Percentiles rank a stretch among this genome's conserved stretches.
These are phyloP conservation scores for Selaginella tamariscina DNA, from an alignment of 75 land plant species.

Conservation along the genomic window DNA sequence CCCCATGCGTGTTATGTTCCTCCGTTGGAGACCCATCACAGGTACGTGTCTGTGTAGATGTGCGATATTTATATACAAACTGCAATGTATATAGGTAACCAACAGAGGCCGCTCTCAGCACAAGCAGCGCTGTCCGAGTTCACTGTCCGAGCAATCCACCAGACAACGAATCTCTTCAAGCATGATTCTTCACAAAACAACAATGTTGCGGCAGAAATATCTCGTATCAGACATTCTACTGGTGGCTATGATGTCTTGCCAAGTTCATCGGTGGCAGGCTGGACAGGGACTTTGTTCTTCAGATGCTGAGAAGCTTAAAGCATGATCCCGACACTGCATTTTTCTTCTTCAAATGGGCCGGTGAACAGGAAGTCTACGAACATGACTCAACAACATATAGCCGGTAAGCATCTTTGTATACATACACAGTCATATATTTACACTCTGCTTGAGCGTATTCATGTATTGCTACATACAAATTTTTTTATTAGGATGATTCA, in stretches of 20 bases:
- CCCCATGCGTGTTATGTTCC: background rate
- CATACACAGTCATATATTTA: no score
- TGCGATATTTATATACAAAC: no score
- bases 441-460: no score
- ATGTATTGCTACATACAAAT: no score
- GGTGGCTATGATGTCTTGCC: background rate
- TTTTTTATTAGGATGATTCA: no score
- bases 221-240: background rate
- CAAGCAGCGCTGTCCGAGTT: background rate
- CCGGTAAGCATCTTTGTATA: no score
- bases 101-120: background rate
- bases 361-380: background rate
- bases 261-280: background rate
- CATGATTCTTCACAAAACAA: background rate
- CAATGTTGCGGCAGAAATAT: background rate
- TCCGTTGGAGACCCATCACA: background rate
- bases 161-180: background rate
- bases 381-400: background rate
- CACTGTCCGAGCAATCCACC: background rate
- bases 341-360: background rate
- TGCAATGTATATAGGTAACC: no score
- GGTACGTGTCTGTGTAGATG: no score
- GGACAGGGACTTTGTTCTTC: background rate
- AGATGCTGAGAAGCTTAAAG: background rate
- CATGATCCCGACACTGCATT: background rate